These are phyloP conservation scores for Lanmaoa rubissima DNA, from an alignment of 768 basidiomycete genomes.

Conservation along the genomic window DNA sequence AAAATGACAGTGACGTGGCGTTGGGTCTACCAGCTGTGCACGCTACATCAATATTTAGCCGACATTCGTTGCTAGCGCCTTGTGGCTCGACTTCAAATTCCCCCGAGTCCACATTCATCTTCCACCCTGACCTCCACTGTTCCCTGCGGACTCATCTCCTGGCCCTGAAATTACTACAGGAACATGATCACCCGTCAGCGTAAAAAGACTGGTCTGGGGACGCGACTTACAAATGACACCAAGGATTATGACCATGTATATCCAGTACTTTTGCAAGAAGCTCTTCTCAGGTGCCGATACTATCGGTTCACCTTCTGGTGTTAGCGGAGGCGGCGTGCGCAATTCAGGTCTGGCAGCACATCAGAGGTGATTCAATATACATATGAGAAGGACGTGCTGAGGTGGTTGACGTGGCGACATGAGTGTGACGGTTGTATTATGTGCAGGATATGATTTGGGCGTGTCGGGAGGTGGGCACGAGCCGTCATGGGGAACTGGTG, in stretches of 20 bases:
- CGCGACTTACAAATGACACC: slow-evolving; percentile 54
- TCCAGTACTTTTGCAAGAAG: slow-evolving; percentile 90
- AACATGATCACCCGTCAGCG: not conserved
- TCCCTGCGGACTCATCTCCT: slow-evolving; percentile 26
- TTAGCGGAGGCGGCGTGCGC: slow-evolving; percentile 63
- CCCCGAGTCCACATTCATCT: slow-evolving; percentile 13
- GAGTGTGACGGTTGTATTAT: slow-evolving; percentile 55
- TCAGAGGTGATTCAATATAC: slow-evolving; percentile 1
- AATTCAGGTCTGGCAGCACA: slow-evolving; percentile 56
- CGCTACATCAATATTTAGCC: slow-evolving; percentile 19
- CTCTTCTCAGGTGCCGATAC: slow-evolving; percentile 64
- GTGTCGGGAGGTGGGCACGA: slow-evolving; percentile 44
- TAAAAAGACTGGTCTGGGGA: not conserved
- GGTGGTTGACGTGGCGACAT: slow-evolving; percentile 50
- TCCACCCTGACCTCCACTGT: slow-evolving; percentile 20
- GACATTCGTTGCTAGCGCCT: not conserved
- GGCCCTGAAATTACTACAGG: slow-evolving; percentile 31
- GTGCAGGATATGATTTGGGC: slow-evolving; percentile 29
- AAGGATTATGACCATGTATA: slow-evolving; percentile 65
- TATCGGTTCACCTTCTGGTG: slow-evolving; percentile 62
- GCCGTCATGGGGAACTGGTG: slow-evolving; percentile 66
- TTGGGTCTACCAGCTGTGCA: slow-evolving; percentile 10
- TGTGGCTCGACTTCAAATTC: not conserved
- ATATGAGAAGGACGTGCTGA: slow-evolving; percentile 41
- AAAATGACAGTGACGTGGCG: not conserved